Evolutionary conservation across 108 stramenopile species (phyloP).

Genomic region (Cyclotella cryptica): DNA sequence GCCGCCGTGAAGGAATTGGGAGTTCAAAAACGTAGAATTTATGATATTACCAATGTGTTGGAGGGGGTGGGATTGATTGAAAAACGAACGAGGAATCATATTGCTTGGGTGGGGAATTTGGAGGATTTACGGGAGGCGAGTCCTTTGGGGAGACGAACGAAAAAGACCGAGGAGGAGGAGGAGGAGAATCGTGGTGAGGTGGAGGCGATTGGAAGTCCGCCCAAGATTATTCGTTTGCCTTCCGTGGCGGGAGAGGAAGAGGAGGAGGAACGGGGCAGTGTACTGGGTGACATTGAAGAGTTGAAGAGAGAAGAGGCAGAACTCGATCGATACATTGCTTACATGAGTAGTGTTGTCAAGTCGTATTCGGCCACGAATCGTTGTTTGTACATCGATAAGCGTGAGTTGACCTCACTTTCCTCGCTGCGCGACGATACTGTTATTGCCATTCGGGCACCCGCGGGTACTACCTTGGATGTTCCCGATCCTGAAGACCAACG

Average conservation of each 20-base stretch:
- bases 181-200: not conserved
- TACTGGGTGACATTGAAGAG: constrained; percentile 28
- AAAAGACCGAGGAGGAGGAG: too few species aligned
- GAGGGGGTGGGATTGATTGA: constrained; percentile 93
- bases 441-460: constrained; percentile 91
- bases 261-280: constrained; percentile 28
- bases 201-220: constrained; percentile 25
- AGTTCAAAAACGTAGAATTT: constrained; percentile 94
- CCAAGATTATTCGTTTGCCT: constrained; percentile 33
- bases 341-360: constrained; percentile 43
- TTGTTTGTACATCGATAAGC: constrained; percentile 71
- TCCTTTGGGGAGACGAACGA: not conserved
- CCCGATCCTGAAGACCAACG: constrained; percentile 85
- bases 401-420: constrained; percentile 73
- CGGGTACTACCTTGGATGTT: constrained; percentile 90
- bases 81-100: constrained; percentile 91
- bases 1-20: constrained; percentile 81
- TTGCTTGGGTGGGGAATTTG: constrained; percentile 73
- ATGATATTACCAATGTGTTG: constrained; percentile 96
- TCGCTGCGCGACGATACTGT: constrained; percentile 76
- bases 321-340: constrained; percentile 49
- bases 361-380: constrained; percentile 34
- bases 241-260: constrained; percentile 14
- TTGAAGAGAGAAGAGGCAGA: constrained; percentile 39
- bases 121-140: not conserved